Percentiles rank a stretch among this genome's conserved stretches.
phyloP scores from a whole-genome alignment of 805 yeast genomes.

The Hermanozyma aechmeae region DNA sequence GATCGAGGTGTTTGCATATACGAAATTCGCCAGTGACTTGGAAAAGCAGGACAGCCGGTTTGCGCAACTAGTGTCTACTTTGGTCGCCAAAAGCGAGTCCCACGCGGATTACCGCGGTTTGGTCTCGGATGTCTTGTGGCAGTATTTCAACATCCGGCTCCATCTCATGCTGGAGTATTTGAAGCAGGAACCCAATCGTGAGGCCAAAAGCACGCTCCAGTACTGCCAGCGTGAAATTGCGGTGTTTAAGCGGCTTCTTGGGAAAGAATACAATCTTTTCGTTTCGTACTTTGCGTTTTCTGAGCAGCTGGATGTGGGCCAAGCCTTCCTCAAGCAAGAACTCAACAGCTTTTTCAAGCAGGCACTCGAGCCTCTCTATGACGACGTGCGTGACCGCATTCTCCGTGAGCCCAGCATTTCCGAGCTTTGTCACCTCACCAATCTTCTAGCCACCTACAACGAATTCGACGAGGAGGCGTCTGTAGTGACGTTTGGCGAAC shows the following conservation, averaged over 20 bases:
- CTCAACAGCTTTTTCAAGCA: slow-evolving; percentile 52
- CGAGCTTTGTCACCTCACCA: slow-evolving; percentile 65
- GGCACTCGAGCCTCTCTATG: slow-evolving; percentile 72
- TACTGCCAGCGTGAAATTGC: slow-evolving; percentile 54
- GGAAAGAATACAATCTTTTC: slow-evolving; percentile 55
- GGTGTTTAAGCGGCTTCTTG: slow-evolving; percentile 49
- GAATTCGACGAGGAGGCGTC: slow-evolving; percentile 45
- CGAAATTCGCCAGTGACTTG: slow-evolving; percentile 8
- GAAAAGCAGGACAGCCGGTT: slow-evolving; percentile 9
- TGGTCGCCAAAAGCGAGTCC: slow-evolving; percentile 10
- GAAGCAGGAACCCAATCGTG: slow-evolving; percentile 21
- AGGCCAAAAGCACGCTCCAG: slow-evolving; percentile 24
- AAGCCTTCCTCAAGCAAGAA: slow-evolving; percentile 15
- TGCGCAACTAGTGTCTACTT: slow-evolving; percentile 5
- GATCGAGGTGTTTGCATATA: slow-evolving; percentile 10
- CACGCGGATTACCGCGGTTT: slow-evolving; percentile 58
- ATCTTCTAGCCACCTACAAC: slow-evolving; percentile 57
- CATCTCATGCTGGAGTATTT: slow-evolving; percentile 36
- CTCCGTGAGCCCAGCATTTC: slow-evolving; percentile 63
- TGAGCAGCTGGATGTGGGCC: no score
- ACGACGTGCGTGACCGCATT: slow-evolving; percentile 53
- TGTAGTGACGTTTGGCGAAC: slow-evolving; percentile 4
- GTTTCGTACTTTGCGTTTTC: slow-evolving; percentile 34
- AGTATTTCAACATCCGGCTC: slow-evolving; percentile 52
- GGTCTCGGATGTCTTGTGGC: slow-evolving; percentile 51